phyloP scores from a whole-genome alignment of 345 rosid species.

The Acer saccharum region DNA sequence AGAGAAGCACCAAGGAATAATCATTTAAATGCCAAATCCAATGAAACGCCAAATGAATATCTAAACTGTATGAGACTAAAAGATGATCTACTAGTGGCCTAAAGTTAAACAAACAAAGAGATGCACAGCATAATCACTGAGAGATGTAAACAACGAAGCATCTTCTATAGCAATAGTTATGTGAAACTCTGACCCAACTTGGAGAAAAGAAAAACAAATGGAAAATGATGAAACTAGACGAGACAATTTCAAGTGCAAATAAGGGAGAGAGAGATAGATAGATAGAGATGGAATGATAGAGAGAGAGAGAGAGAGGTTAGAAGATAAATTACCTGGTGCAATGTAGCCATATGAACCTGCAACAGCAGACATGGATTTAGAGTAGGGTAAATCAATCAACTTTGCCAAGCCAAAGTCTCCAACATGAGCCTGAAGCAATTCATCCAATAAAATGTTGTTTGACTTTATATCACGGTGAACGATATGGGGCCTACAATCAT shows the following conservation, averaged over 20 bases:
- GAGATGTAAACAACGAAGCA: background rate
- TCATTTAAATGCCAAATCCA: too few relatives aligned
- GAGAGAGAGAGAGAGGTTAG: background rate
- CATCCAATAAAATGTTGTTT: slow-evolving; percentile 77
- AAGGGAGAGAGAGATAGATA: background rate
- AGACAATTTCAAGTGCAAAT: background rate
- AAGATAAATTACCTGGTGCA: slow-evolving; percentile 63
- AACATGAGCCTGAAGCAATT: slow-evolving; percentile 73
- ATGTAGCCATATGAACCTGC: slow-evolving; percentile 95
- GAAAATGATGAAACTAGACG: background rate
- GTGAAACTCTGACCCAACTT: background rate
- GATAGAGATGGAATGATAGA: too few relatives aligned
- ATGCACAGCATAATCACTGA: background rate
- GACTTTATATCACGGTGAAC: slow-evolving; percentile 85
- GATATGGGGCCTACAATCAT: slow-evolving; percentile 77
- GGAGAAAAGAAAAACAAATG: background rate
- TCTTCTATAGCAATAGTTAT: background rate
- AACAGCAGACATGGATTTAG: slow-evolving; percentile 84
- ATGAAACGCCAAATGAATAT: too few relatives aligned
- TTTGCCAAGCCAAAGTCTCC: slow-evolving; percentile 90
- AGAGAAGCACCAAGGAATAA: too few relatives aligned
- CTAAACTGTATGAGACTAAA: too few relatives aligned
- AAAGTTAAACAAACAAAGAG: background rate
- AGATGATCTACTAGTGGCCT: background rate
- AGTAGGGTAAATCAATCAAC: slow-evolving; percentile 67